Conservation (phyloP, 2,329 filamentous ascomycete genomes). For the Venturia effusa region DNA sequence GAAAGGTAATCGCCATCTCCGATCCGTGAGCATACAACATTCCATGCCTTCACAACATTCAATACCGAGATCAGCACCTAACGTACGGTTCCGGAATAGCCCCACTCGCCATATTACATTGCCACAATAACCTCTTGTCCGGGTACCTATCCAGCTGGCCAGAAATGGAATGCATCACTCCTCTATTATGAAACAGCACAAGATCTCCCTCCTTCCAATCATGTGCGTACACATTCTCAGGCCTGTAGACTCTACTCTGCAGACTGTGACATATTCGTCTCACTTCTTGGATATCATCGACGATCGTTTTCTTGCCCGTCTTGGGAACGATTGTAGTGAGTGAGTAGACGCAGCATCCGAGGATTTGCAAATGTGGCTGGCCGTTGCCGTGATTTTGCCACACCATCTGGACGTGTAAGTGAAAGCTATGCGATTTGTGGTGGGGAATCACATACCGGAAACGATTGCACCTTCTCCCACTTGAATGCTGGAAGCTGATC, state of each 20-base stretch:
- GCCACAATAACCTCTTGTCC: background rate
- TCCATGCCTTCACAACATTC: background rate
- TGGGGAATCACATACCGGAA: slow-evolving; percentile 14
- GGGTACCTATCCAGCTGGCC: slow-evolving; percentile 16
- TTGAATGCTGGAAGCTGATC: slow-evolving; percentile 16
- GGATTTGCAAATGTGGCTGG: slow-evolving; percentile 18
- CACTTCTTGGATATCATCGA: slow-evolving; percentile 16
- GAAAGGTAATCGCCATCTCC: background rate
- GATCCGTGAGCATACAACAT: background rate
- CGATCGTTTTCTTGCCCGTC: slow-evolving; percentile 14
- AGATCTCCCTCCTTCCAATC: slow-evolving; percentile 21
- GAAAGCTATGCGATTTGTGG: background rate
- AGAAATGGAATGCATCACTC: slow-evolving; percentile 24
- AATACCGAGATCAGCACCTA: background rate
- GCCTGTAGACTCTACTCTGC: slow-evolving; percentile 18
- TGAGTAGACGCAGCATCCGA: slow-evolving; percentile 17
- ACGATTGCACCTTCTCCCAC: slow-evolving; percentile 18
- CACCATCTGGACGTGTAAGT: slow-evolving; percentile 14
- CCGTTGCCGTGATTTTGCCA: slow-evolving; percentile 15
- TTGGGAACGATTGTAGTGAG: slow-evolving; percentile 16
- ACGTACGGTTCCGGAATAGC: background rate
- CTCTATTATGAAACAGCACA: slow-evolving; percentile 18
- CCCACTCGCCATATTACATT: slow-evolving; percentile 5
- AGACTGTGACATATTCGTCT: slow-evolving; percentile 19
- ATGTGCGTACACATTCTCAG: slow-evolving; percentile 24